phyloP scores from a whole-genome alignment of 371 early-diverging fungal genomes.

The Mucor indicus region DNA sequence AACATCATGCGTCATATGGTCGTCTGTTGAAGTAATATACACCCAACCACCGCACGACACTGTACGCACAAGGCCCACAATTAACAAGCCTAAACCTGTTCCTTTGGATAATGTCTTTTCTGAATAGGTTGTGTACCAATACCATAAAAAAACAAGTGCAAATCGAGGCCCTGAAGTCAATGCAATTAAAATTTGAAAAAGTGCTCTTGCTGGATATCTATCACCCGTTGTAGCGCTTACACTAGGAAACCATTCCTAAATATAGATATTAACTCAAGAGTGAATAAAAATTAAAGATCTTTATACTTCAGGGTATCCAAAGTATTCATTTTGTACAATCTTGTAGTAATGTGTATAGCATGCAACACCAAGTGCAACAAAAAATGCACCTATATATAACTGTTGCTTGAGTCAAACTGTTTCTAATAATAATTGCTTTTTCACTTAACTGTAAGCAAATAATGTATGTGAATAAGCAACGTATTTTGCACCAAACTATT shows the following conservation, averaged over 20 bases:
- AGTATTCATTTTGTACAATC: conserved; percentile 77
- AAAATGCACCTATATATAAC: conserved; percentile 60
- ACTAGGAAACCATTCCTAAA: conserved; percentile 88
- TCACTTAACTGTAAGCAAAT: conserved; percentile 65
- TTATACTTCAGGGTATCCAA: conserved; percentile 77
- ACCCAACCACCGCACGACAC: conserved; percentile 80
- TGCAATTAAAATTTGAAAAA: conserved; percentile 80
- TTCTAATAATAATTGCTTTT: too few relatives aligned
- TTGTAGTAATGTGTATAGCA: conserved; percentile 75
- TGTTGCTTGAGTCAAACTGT: too few relatives aligned
- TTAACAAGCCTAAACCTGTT: conserved; percentile 59
- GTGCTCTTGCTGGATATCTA: conserved; percentile 72
- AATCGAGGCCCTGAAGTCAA: conserved; percentile 71
- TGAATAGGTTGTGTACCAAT: conserved; percentile 45
- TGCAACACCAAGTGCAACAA: conserved; percentile 63
- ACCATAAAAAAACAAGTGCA: conserved; percentile 67
- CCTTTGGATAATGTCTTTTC: conserved; percentile 42
- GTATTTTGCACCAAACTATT: conserved; percentile 62
- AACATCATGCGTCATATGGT: conserved; percentile 78
- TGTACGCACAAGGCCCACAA: conserved; percentile 67
- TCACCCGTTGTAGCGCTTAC: conserved; percentile 83
- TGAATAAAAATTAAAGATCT: too few relatives aligned
- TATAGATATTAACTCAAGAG: too few relatives aligned
- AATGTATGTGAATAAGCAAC: conserved; percentile 64
- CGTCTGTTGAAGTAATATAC: conserved; percentile 78